Conservation (phyloP, 2,329 filamentous ascomycete genomes). For the Moelleriella libera region DNA sequence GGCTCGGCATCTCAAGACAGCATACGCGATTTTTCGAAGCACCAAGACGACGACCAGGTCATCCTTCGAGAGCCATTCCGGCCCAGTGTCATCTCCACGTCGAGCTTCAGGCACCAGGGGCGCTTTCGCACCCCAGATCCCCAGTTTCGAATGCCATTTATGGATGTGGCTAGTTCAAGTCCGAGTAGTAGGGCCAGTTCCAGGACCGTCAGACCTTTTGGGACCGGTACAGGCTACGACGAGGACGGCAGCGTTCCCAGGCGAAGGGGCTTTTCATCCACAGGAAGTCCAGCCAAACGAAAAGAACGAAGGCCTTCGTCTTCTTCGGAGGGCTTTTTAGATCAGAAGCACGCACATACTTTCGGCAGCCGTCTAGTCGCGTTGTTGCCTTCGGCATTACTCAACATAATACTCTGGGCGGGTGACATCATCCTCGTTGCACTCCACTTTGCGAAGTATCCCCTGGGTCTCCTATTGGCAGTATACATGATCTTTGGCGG, state of each 20-base stretch:
- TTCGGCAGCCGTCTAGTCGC: constrained; percentile 17
- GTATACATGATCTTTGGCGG: constrained; percentile 46
- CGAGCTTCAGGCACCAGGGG: constrained; percentile 10
- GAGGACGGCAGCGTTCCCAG: constrained; percentile 14
- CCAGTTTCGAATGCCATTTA: constrained; percentile 37
- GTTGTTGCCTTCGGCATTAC: constrained; percentile 22
- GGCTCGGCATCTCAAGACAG: constrained; percentile 38
- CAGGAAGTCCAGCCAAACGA: constrained; percentile 12
- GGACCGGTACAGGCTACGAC: constrained; percentile 8
- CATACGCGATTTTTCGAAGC: constrained; percentile 36
- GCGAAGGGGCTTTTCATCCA: constrained; percentile 9
- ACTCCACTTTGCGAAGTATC: constrained; percentile 47
- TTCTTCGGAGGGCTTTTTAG: constrained; percentile 4
- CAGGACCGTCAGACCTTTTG: constrained; percentile 16
- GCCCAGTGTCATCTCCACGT: constrained; percentile 33
- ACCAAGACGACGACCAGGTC: constrained; percentile 40
- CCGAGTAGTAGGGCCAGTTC: constrained; percentile 15
- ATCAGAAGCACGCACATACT: constrained; percentile 8
- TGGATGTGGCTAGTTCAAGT: constrained; percentile 25
- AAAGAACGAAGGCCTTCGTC: constrained; percentile 6
- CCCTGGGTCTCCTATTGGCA: constrained; percentile 47
- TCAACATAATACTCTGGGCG: constrained; percentile 30
- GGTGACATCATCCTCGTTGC: constrained; percentile 43
- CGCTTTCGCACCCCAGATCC: constrained; percentile 29
- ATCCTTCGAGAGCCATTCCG: constrained; percentile 41